Evolutionary conservation across 2,329 filamentous ascomycete genomes (phyloP).

Genomic region (Dothideomycetes sp.): DNA sequence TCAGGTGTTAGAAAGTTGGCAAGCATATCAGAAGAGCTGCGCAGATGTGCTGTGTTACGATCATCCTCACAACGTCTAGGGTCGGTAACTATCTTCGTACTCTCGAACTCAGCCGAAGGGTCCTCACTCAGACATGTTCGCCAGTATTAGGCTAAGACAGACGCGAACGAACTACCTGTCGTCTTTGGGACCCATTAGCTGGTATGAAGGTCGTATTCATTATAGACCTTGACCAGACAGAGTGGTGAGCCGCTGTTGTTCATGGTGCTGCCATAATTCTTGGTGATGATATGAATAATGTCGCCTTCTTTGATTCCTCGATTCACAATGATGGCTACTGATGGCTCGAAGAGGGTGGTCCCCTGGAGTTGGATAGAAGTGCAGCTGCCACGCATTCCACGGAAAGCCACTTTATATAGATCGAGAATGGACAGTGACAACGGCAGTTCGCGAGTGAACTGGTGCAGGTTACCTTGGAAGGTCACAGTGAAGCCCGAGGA

Average conservation of each 20-base stretch:
- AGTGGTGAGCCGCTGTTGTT: not conserved
- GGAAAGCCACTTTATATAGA: conserved; percentile 23
- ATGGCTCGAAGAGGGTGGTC: conserved; percentile 8
- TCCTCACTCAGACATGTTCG: conserved; percentile 11
- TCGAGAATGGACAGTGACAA: conserved; percentile 14
- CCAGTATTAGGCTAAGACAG: conserved; percentile 23
- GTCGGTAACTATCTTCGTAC: conserved; percentile 14
- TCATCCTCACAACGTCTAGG: conserved; percentile 16
- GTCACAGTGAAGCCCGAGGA: conserved; percentile 10
- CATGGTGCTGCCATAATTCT: conserved; percentile 14
- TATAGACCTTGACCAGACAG: conserved; percentile 19
- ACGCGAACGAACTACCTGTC: conserved; percentile 16
- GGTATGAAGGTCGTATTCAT: conserved; percentile 2
- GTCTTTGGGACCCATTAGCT: conserved; percentile 21
- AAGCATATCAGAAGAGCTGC: not conserved
- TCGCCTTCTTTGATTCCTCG: conserved; percentile 11
- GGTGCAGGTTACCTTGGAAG: conserved; percentile 17
- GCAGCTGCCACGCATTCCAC: conserved; percentile 22
- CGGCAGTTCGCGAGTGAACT: conserved; percentile 14
- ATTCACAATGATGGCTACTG: not conserved
- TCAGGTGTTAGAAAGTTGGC: not conserved
- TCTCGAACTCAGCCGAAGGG: not conserved
- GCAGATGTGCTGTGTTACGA: not conserved
- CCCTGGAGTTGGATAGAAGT: conserved; percentile 20
- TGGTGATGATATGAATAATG: conserved; percentile 15